Base-by-base conservation (phyloP, 129 eudicot species). In the Tagetes erecta region DNA sequence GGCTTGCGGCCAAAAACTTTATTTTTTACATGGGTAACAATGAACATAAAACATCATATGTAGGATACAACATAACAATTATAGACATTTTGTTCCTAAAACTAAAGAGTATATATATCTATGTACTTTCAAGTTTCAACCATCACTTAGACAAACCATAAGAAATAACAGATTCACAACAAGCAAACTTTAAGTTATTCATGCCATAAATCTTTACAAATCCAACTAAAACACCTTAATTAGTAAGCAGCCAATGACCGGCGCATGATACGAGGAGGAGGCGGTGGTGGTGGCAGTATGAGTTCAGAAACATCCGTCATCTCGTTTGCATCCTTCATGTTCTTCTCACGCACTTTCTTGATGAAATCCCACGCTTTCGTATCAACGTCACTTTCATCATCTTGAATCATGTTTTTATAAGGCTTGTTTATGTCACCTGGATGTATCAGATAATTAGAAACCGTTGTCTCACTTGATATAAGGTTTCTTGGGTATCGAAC, bases 201-300 rank as follows among this genome's bases (percentile, higher is more conserved):
- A 20, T 20, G 27, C 27, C 27, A 20, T 20, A 20, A 20, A 20
- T 20, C 27, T 20, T 20, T 20, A 20, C 34, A 38, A 36, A 49
- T 2, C 2, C 62, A 74, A 8, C 49, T 0, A 69, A 34, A 8
- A 72, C 44, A 14, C 42, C 55, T 73, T 20, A 75, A 2, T 4
- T 39, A 39, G 33, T 75, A 47, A 36, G 52, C 51, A 0, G 72
- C 34, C 27, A 75, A 72, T 36, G 74, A 76, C 51, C 66, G 68
- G 38, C 30, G 37, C 73, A 69, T 41, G 34, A 73, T 37, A 73
- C 37, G 83, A 37, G 83, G 85, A 6, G 85, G 83, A 4, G 85
- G 85, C 27, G 84, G 80, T 27, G 86, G 84, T n/a, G 86, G 86
- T n/a, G 89, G 89, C 80, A 75, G n/a, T 67, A 53, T 20, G 46